These are phyloP conservation scores for Nissolia schottii DNA, from an alignment of 306 rosid species.

Conservation along the genomic window DNA sequence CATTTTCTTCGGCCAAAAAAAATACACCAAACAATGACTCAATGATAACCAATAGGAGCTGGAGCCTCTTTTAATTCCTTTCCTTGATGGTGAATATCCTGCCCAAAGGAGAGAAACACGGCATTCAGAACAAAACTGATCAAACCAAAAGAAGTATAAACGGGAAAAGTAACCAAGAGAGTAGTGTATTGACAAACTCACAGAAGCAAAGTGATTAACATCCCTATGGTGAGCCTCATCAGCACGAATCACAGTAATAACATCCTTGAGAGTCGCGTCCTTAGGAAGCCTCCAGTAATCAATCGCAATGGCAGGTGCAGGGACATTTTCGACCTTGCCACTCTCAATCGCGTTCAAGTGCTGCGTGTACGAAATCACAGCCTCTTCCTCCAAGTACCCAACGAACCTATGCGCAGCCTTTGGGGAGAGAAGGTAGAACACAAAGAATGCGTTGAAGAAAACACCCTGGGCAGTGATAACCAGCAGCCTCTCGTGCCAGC, in stretches of 20 bases:
- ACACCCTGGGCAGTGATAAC: conserved; percentile 73
- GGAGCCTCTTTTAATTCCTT: conserved; percentile 44
- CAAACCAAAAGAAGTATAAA: not conserved
- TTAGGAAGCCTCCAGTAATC: conserved; percentile 81
- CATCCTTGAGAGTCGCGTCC: conserved; percentile 67
- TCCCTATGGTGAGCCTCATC: conserved; percentile 83
- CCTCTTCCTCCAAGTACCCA: conserved; percentile 82
- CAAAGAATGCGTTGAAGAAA: conserved; percentile 72
- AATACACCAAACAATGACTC: not conserved
- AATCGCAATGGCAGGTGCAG: conserved; percentile 78
- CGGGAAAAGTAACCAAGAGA: not conserved
- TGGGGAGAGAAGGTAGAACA: conserved; percentile 53
- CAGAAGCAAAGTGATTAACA: conserved; percentile 81
- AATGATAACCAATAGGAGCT: conserved; percentile 44
- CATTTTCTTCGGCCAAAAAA: not conserved
- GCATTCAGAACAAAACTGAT: not conserved
- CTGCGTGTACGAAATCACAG: conserved; percentile 58
- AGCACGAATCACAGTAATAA: conserved; percentile 69
- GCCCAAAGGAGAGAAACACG: not conserved
- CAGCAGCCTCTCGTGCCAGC: conserved; percentile 66
- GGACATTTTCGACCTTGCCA: conserved; percentile 60
- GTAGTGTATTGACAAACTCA: conserved; percentile 24
- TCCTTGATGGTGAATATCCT: conserved; percentile 49
- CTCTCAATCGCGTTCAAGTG: conserved; percentile 49
- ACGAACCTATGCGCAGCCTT: conserved; percentile 67